phyloP scores from a whole-genome alignment of 176 grass and related monocot species.

The Saccharum officinarum region DNA sequence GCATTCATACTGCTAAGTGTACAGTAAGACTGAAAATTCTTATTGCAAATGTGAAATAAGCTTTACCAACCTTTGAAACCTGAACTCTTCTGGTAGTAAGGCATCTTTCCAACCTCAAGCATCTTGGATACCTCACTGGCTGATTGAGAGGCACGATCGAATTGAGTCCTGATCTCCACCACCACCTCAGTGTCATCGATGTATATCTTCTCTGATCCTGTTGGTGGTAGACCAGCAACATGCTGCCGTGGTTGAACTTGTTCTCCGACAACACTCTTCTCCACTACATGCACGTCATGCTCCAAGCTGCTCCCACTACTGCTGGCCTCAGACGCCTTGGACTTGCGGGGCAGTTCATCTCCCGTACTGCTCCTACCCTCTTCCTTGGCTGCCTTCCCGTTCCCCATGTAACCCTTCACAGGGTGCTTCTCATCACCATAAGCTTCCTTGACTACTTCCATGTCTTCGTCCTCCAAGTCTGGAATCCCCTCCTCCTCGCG shows the following conservation, averaged over 20 bases:
- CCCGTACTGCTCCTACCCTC: conserved; percentile 41
- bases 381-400: conserved; percentile 60
- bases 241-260: conserved; percentile 45
- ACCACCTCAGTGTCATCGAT: conserved; percentile 69
- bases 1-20: neutral
- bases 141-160: conserved; percentile 72
- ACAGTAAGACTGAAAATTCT: neutral
- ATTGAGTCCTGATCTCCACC: conserved; percentile 79
- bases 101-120: conserved; percentile 95
- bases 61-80: conserved; percentile 67
- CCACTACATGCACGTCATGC: conserved; percentile 84
- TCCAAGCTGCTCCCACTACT: conserved; percentile 55
- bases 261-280: conserved; percentile 76
- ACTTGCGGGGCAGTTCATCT: conserved; percentile 60
- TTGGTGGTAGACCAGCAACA: conserved; percentile 44
- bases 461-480: conserved; percentile 89
- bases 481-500: conserved; percentile 98
- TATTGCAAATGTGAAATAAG: conserved; percentile 3
- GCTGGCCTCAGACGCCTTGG: conserved; percentile 51
- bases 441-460: conserved; percentile 83
- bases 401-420: conserved; percentile 40
- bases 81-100: conserved; percentile 83
- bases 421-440: conserved; percentile 65
- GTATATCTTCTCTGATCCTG: conserved; percentile 50
- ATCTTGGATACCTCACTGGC: conserved; percentile 73